phyloP scores from a whole-genome alignment of 208 protist genomes.

The Kentomonas sorsogonicus region DNA sequence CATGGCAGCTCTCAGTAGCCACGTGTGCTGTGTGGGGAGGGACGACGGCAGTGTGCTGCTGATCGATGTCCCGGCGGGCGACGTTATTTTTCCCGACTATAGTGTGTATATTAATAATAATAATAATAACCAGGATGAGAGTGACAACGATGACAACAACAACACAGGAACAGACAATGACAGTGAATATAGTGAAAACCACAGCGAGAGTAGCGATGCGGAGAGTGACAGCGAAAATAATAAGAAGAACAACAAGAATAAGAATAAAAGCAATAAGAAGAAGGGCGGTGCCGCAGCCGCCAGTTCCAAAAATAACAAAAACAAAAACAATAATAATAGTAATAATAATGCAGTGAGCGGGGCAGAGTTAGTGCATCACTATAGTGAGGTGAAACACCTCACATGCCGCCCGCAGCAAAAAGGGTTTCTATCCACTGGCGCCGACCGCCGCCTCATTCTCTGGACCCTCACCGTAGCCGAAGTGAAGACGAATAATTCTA shows the following conservation, averaged over 20 bases:
- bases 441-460: slow-evolving; percentile 74
- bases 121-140: slow-evolving; percentile 3
- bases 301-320: slow-evolving; percentile 5
- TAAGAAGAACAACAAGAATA: slow-evolving; percentile 12
- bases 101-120: slow-evolving; percentile 7
- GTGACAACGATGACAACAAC: background rate
- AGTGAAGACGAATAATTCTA: too few relatives aligned
- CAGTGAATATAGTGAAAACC: too few relatives aligned
- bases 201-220: too few relatives aligned
- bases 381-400: too few relatives aligned
- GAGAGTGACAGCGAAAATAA: too few relatives aligned
- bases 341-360: too few relatives aligned
- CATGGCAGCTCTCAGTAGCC: slow-evolving; percentile 57
- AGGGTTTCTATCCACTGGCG: slow-evolving; percentile 75
- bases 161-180: background rate
- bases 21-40: slow-evolving; percentile 68
- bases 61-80: slow-evolving; percentile 53
- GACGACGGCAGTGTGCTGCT: slow-evolving; percentile 67
- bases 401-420: slow-evolving; percentile 28
- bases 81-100: too few relatives aligned
- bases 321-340: background rate
- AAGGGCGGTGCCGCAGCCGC: background rate
- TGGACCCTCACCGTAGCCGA: slow-evolving; percentile 72
- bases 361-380: too few relatives aligned
- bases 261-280: slow-evolving; percentile 3